Base-by-base conservation (phyloP, 805 yeast genomes). In the Ogataea trehaloabstinens region DNA sequence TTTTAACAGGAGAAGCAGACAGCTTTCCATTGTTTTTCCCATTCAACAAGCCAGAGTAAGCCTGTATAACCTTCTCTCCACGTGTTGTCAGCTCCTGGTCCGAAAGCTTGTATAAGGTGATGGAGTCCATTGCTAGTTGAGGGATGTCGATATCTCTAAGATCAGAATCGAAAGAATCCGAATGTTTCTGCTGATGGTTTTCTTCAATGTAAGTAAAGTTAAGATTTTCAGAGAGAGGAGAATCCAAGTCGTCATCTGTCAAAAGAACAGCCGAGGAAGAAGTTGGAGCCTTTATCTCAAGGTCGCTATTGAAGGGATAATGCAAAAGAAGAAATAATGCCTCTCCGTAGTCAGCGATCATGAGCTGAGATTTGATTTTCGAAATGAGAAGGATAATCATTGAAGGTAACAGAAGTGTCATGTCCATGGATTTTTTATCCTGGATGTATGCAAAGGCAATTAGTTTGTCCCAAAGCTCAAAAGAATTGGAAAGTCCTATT, bases 311-410 rank as follows among this genome's bases (percentile, higher is more conserved):
- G 31, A 35, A 30, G 15, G 80, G 81, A 49, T 73, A 75, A 52
- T 74, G 81, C 20, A 76, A 58, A 5, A 76, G 54, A 13, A 74
- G 50, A 24, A 70, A 68, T 22, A 76, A 56, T 4, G 74, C 68
- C 45, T 76, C 80, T 11, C 77, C 70, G 46, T 74, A 76, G 52
- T 76, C 81, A 35, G 75, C 63, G 11, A 67, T 55, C 22, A 74
- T 65, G 30, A 73, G 56, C n/a, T 61, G 68, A 0, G 67, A 45
- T 41, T 72, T 71, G 40, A 74, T 49, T 44, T 64, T 67, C 2
- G 74, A 62, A 13, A 76, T 49, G 34, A 76, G 49, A 6, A 70
- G 56, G 4, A 76, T 60, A 7, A 71, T 62, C 34, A 72, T 51
- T 37, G 63, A 71, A 3, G 67, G 68, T 15, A 76, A 33, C 18